phyloP scores from a whole-genome alignment of 331 rosid species.

The Acacia pycnantha region DNA sequence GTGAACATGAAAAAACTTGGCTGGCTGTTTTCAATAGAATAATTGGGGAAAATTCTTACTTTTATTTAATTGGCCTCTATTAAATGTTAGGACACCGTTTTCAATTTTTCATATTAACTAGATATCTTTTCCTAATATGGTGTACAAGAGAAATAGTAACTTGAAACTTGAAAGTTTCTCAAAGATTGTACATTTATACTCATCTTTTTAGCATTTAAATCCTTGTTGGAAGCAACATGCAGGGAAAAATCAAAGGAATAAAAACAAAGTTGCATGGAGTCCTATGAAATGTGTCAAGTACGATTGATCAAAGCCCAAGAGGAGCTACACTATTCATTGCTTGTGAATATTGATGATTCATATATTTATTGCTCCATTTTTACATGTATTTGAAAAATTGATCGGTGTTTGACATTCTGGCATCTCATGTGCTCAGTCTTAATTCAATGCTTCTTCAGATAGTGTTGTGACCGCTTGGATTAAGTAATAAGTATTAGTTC shows the following conservation, averaged over 20 bases:
- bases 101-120: neutral
- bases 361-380: neutral
- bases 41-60: neutral
- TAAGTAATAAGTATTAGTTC: neutral
- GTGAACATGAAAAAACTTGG: neutral
- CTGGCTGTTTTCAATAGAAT: neutral
- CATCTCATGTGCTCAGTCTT: neutral
- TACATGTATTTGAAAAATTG: neutral
- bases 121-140: neutral
- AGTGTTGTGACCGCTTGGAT: neutral
- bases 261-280: neutral
- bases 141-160: neutral
- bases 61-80: neutral
- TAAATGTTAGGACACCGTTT: neutral
- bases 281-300: neutral
- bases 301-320: neutral
- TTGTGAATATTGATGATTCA: neutral
- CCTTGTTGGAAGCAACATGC: neutral
- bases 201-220: neutral
- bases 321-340: neutral
- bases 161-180: neutral
- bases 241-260: neutral
- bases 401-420: neutral
- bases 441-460: neutral
- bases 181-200: too few relatives aligned